A percentile compares a stretch with the other conserved stretches of the same genome.
These are phyloP conservation scores for Monilinia fructicola DNA, from an alignment of 2,329 filamentous ascomycete species.

Conservation along the genomic window DNA sequence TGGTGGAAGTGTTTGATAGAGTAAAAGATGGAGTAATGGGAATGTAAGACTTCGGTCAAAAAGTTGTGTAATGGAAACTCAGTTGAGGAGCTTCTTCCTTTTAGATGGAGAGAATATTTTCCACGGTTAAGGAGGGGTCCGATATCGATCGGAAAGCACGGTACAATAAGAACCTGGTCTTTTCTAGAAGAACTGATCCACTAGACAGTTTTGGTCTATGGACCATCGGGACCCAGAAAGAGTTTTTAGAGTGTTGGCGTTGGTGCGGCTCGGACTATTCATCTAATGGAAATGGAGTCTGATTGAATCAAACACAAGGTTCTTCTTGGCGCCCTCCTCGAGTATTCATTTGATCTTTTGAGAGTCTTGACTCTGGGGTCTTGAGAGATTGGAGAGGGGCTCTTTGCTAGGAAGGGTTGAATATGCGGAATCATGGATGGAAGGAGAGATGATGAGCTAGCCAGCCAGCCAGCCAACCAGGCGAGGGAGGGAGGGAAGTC, in stretches of 20 bases:
- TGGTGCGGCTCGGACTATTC: slow-evolving; percentile 22
- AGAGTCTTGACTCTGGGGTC: background rate
- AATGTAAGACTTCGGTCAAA: slow-evolving; percentile 24
- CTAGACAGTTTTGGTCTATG: background rate
- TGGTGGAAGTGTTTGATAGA: slow-evolving; percentile 11
- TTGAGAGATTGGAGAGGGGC: background rate
- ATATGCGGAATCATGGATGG: too few species aligned
- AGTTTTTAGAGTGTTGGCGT: slow-evolving; percentile 17
- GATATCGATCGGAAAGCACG: slow-evolving; percentile 20
- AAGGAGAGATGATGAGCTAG: too few species aligned
- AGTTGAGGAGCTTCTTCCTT: slow-evolving; percentile 24
- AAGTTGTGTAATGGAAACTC: slow-evolving; percentile 26
- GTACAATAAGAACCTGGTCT: background rate
- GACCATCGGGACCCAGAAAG: background rate
- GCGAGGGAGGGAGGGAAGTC: background rate
- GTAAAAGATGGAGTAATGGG: slow-evolving; percentile 24
- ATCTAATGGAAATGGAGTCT: slow-evolving; percentile 11
- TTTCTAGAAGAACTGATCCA: slow-evolving; percentile 21
- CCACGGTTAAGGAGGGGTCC: slow-evolving; percentile 13
- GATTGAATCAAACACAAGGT: slow-evolving; percentile 14
- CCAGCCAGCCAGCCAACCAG: too few species aligned
- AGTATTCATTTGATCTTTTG: too few species aligned
- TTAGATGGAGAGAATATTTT: slow-evolving; percentile 22
- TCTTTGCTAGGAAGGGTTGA: too few species aligned
- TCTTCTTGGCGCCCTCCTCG: slow-evolving; percentile 4